phyloP scores from a whole-genome alignment of 2,329 filamentous ascomycete species.

The Periconia digitata region DNA sequence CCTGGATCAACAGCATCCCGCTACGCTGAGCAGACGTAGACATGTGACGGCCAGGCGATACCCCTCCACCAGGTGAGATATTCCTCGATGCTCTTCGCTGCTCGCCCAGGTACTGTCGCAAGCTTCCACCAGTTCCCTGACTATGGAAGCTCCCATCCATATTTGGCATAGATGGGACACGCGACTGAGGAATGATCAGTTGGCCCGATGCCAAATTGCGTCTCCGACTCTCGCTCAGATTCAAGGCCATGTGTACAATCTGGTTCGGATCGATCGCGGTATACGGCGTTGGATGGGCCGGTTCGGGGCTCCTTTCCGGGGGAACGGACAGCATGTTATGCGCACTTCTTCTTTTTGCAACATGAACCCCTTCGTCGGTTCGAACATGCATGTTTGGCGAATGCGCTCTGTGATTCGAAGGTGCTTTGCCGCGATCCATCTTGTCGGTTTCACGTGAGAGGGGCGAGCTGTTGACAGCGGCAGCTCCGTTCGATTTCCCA shows the following conservation, averaged over 20 bases:
- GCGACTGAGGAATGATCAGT: conserved; percentile 53
- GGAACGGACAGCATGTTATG: conserved; percentile 8
- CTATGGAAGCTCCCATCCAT: conserved; percentile 43
- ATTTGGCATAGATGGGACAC: conserved; percentile 47
- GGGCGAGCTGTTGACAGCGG: conserved; percentile 20
- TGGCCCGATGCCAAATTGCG: conserved; percentile 62
- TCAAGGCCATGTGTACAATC: conserved; percentile 90
- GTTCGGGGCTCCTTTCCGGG: conserved; percentile 9
- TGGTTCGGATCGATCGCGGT: conserved; percentile 78
- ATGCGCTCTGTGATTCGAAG: conserved; percentile 6
- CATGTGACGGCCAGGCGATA: conserved; percentile 33
- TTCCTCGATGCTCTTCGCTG: conserved; percentile 66
- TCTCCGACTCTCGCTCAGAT: conserved; percentile 77
- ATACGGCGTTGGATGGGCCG: conserved; percentile 25
- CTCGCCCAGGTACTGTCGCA: conserved; percentile 71
- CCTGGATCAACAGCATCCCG: conserved; percentile 25
- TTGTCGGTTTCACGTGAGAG: conserved; percentile 19
- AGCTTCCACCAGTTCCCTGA: conserved; percentile 56
- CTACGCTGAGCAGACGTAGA: conserved; percentile 28
- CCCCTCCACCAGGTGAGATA: conserved; percentile 58
- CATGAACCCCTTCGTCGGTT: conserved; percentile 14
- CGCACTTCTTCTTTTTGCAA: conserved; percentile 22
- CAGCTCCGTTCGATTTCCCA: conserved; percentile 22
- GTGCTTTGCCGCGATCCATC: conserved; percentile 10
- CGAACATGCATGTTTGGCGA: conserved; percentile 9